Evolutionary conservation across 1,139 yeast genomes (phyloP).

Genomic region (Zhuliangozyma blackwelliae): DNA sequence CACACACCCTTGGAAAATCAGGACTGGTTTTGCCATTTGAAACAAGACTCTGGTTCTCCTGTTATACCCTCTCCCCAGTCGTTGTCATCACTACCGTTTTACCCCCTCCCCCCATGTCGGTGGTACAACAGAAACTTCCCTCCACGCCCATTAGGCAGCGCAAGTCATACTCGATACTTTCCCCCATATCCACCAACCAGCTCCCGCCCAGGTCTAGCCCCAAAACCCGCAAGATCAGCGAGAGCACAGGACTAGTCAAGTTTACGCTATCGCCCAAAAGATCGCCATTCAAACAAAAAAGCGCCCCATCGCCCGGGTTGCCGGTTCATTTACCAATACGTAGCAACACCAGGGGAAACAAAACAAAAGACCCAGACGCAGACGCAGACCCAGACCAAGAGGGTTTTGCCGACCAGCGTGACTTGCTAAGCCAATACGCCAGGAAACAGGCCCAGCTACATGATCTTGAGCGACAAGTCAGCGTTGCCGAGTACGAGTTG

Average conservation of each 20-base stretch:
- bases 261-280: conserved; percentile 14
- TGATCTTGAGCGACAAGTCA: conserved; percentile 21
- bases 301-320: conserved; percentile 8
- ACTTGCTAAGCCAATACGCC: conserved; percentile 12
- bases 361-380: neutral
- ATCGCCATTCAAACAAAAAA: neutral
- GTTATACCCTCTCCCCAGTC: too few relatives aligned
- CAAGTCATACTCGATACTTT: conserved; percentile 14
- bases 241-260: conserved; percentile 18
- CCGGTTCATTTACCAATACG: conserved; percentile 14
- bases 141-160: conserved; percentile 9
- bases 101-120: conserved; percentile 1
- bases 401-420: conserved; percentile 11
- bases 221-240: conserved; percentile 11
- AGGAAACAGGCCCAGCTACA: conserved; percentile 22
- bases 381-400: conserved; percentile 1
- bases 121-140: conserved; percentile 3
- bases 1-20: too few relatives aligned
- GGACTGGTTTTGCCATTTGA: too few relatives aligned
- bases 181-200: conserved; percentile 8
- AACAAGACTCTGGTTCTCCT: too few relatives aligned
- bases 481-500: conserved; percentile 23
- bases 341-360: neutral
- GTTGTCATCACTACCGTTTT: too few relatives aligned
- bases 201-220: neutral